Evolutionary conservation across 805 yeast genomes (phyloP), one percentile per base, ranked within the genome.

Genomic region (Candida ipomoeae): DNA sequence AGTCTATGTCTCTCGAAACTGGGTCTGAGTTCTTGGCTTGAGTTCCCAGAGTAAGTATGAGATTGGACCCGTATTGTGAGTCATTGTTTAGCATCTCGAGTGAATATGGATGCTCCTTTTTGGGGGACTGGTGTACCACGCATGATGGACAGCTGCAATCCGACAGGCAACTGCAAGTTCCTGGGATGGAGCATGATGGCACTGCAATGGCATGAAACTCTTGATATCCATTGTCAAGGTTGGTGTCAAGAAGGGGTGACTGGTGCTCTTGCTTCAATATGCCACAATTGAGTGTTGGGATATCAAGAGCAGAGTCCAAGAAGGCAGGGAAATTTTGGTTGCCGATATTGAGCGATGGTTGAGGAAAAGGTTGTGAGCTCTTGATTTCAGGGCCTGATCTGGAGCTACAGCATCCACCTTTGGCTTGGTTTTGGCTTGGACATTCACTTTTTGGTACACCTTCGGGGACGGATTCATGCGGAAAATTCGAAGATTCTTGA

Each of bases 81-180:
- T 49, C 52, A 36, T 53, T 54, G 44, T 44, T 51, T 26, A 55
- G 43, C 44, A 38, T 49, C 11, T 48, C 55, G 32, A 51, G 51
- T 14, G 48, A 34, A 17, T 50, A 53, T 14, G 36, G 44, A 4
- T 35, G 18, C 23, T 52, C 51, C 33, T 46, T 45, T 10, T 50
- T 34, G 11, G 56, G 48, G 11, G 45, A 44, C 13, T 66, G 67
- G 58, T 73, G 78, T 1, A 62, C 65, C 26, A 59, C 56, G 48
- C 78, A 73, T 4, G 70, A 69, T 13, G 61, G 66, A 56, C 78
- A 73, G 6, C 60, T 36, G 54, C 78, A 73, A 38, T 62, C 61
- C 13, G 63, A 67, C 32, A 62, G 66, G 57, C 78, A 73, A 35
- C 61, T 53, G 53, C 78, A 73, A 2, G 70, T 54, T 2, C 72